These are phyloP conservation scores for Cladobotryum mycophilum DNA, from an alignment of 2,329 filamentous ascomycete genomes.

Conservation along the genomic window DNA sequence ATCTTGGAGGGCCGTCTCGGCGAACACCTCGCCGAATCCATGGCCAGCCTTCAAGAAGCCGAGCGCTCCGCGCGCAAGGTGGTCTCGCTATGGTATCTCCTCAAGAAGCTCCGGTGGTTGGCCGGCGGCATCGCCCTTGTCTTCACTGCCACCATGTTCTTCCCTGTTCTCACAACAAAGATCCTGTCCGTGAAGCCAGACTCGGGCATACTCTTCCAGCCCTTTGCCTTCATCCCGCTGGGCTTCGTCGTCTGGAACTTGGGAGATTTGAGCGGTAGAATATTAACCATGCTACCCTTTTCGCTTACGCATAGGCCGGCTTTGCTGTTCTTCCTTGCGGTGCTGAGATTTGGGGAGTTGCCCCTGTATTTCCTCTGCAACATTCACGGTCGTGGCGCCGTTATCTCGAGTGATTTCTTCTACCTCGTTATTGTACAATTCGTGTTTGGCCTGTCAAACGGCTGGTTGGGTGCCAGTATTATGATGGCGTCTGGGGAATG, in stretches of 20 bases:
- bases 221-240: slow-evolving; percentile 78
- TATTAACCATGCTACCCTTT: slow-evolving; percentile 54
- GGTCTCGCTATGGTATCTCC: slow-evolving; percentile 55
- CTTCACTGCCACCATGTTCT: slow-evolving; percentile 86
- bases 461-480: slow-evolving; percentile 76
- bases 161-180: slow-evolving; percentile 81
- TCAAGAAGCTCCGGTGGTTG: slow-evolving; percentile 73
- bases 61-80: slow-evolving; percentile 46
- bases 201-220: slow-evolving; percentile 55
- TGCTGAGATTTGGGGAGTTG: slow-evolving; percentile 64
- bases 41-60: slow-evolving; percentile 45
- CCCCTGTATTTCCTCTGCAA: slow-evolving; percentile 91
- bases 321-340: slow-evolving; percentile 59
- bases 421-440: slow-evolving; percentile 81
- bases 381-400: slow-evolving; percentile 66
- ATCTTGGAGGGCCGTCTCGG: slow-evolving; percentile 45
- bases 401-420: slow-evolving; percentile 74
- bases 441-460: slow-evolving; percentile 77
- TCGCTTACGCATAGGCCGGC: slow-evolving; percentile 57
- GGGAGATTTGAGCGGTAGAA: slow-evolving; percentile 74
- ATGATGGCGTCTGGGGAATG: slow-evolving; percentile 87
- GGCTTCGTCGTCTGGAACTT: slow-evolving; percentile 91
- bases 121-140: slow-evolving; percentile 71
- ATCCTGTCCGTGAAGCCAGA: slow-evolving; percentile 41
- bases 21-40: slow-evolving; percentile 43